Evolutionary conservation across 768 basidiomycete species (phyloP), one percentile per base, ranked within the genome.

Genomic region (Calocera cornea): DNA sequence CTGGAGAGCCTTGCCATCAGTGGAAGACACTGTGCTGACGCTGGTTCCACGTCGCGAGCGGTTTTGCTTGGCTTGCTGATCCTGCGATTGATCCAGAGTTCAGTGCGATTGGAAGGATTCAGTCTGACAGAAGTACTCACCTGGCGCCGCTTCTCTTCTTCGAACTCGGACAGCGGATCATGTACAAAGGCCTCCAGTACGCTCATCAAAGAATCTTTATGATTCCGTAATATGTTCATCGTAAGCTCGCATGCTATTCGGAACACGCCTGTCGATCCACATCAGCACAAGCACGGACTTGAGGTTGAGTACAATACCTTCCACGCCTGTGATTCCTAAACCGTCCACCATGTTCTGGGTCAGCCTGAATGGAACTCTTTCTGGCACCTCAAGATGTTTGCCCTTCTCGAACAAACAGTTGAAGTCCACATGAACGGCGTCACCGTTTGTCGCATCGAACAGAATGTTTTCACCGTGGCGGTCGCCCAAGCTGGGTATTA

Each of bases 331-430:
- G 3, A 98, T 87, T 0, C 97, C 97, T 65, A 98, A 79, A 0
- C 90, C 97, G 71, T 95, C 94, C 63, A 94, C 83, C 67, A 97
- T 76, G 73, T 98, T 98, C 70, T 92, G 91, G 1, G 97, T 95
- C 38, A 98, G 80, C 50, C 97, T 84, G 79, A 99, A 98, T 0
- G 97, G 95, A 0, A 98, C 93, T 34, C 87, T 82, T 75, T 98
- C 97, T 0, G 92, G 90, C 1, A 90, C 88, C 69, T 93, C 90
- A 31, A 99, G 80, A 1, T 81, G 81, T 78, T 89, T 92, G 0
- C 93, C 95, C 83, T 92, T 95, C 71, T 98, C 97, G 71, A 99
- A 99, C 17, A 98, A 81, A 78, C 94, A 97, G 74, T 97, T 97
- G 72, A 99, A 95, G 76, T 98, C 97, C 67, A 98, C 94, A 71